Conservation (phyloP, 1,139 yeast species). For the Wickerhamiella infanticola region DNA sequence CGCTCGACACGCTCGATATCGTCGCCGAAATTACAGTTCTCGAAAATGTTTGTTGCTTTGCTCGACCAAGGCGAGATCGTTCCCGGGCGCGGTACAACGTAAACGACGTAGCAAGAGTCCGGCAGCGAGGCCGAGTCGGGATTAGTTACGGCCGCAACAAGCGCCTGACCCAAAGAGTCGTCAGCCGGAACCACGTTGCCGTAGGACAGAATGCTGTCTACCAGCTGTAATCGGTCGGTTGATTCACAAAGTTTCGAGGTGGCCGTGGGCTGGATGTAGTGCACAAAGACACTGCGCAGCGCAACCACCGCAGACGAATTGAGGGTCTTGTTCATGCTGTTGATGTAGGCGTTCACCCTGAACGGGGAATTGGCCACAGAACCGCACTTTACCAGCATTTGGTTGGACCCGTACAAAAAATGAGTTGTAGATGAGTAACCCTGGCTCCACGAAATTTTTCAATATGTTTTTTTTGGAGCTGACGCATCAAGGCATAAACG, state of each 20-base stretch:
- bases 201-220: constrained; percentile 55
- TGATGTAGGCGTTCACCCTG: constrained; percentile 57
- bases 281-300: constrained; percentile 63
- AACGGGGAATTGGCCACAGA: constrained; percentile 82
- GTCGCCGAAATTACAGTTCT: constrained; percentile 66
- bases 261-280: constrained; percentile 51
- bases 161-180: constrained; percentile 34
- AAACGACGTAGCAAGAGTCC: constrained; percentile 43
- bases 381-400: constrained; percentile 30
- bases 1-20: constrained; percentile 77
- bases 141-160: constrained; percentile 24
- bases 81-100: constrained; percentile 84
- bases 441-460: neutral
- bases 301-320: constrained; percentile 50
- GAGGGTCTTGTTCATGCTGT: constrained; percentile 56
- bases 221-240: constrained; percentile 25
- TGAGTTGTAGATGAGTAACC: neutral
- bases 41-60: constrained; percentile 88
- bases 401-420: neutral
- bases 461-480: neutral
- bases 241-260: constrained; percentile 15
- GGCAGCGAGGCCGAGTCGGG: constrained; percentile 23
- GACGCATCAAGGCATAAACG: neutral
- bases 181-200: constrained; percentile 47
- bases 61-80: constrained; percentile 99